Conservation (phyloP, 805 yeast genomes). For the Pichia sporocuriosa region DNA sequence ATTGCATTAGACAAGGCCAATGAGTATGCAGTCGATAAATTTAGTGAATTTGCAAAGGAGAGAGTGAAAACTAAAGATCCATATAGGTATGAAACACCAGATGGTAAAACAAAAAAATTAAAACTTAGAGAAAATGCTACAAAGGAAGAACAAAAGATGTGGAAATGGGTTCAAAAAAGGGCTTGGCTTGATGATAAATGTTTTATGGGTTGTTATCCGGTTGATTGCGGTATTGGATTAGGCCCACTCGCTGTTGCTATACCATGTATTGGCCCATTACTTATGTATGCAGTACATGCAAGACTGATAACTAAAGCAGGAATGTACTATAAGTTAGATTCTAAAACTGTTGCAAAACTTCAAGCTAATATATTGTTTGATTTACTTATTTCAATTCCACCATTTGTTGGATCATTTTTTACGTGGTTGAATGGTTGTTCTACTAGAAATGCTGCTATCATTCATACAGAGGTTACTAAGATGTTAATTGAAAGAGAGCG, state of each 20-base stretch:
- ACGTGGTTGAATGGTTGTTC: constrained; percentile 83
- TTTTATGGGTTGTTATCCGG: constrained; percentile 69
- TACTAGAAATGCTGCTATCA: constrained; percentile 79
- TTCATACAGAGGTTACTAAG: constrained; percentile 40
- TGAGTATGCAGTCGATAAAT: constrained; percentile 33
- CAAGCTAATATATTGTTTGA: constrained; percentile 73
- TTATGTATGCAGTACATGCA: constrained; percentile 75
- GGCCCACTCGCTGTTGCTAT: constrained; percentile 61
- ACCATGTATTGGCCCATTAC: constrained; percentile 79
- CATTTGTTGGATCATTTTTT: constrained; percentile 70
- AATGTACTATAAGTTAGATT: constrained; percentile 50
- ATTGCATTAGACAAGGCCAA: constrained; percentile 22
- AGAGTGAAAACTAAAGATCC: constrained; percentile 62
- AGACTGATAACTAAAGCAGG: constrained; percentile 58
- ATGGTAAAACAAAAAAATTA: constrained; percentile 51
- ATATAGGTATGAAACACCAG: constrained; percentile 41
- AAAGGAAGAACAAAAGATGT: constrained; percentile 53
- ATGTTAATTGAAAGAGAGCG: constrained; percentile 15
- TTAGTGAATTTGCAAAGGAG: constrained; percentile 65
- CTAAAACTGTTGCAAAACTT: constrained; percentile 55
- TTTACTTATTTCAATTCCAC: constrained; percentile 67
- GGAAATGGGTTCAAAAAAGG: constrained; percentile 65
- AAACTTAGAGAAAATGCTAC: constrained; percentile 54
- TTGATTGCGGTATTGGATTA: constrained; percentile 70
- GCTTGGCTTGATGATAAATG: constrained; percentile 90